Percentiles rank a stretch among this genome's conserved stretches.
phyloP scores from a whole-genome alignment of 208 protist species.

The Leishmania aethiopica region DNA sequence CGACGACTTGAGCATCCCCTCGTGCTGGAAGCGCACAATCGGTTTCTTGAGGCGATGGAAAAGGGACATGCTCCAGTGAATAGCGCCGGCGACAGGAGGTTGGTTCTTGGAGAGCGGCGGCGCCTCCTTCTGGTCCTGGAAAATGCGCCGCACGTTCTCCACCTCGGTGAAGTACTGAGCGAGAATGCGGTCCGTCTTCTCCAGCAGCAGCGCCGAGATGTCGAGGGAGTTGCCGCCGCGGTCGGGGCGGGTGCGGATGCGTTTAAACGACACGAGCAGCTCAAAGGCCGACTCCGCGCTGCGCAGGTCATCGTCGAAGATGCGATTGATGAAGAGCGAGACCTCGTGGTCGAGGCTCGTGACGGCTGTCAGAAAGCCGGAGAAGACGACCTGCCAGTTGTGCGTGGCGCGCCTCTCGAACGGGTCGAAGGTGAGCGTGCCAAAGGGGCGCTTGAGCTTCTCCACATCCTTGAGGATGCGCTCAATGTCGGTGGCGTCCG shows the following conservation, averaged over 20 bases:
- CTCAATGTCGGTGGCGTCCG: conserved; percentile 96
- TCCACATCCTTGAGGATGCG: conserved; percentile 95
- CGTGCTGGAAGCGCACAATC: conserved; percentile 94
- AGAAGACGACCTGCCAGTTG: conserved; percentile 93
- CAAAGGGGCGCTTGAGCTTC: conserved; percentile 94
- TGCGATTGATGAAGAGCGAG: conserved; percentile 96
- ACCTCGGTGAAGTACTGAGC: conserved; percentile 95
- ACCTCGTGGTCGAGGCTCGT: conserved; percentile 94
- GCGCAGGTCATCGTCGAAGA: conserved; percentile 97
- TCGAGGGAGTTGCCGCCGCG: conserved; percentile 77
- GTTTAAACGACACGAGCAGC: conserved; percentile 97
- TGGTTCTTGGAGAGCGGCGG: conserved; percentile 98
- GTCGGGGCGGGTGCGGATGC: conserved; percentile 86
- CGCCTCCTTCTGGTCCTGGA: conserved; percentile 81
- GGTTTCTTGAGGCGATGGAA: conserved; percentile 97
- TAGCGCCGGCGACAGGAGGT: conserved; percentile 96
- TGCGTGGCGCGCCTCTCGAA: conserved; percentile 94
- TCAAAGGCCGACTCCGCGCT: conserved; percentile 98
- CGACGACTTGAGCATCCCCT: conserved; percentile 91
- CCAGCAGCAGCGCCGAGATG: conserved; percentile 92
- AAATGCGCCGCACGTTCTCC: conserved; percentile 92
- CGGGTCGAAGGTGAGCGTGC: conserved; percentile 96
- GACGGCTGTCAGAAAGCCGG: conserved; percentile 93
- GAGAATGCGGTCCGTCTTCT: conserved; percentile 97
- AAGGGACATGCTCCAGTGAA: conserved; percentile 97